phyloP scores from a whole-genome alignment of 768 basidiomycete species.

The Mycena vitilis region DNA sequence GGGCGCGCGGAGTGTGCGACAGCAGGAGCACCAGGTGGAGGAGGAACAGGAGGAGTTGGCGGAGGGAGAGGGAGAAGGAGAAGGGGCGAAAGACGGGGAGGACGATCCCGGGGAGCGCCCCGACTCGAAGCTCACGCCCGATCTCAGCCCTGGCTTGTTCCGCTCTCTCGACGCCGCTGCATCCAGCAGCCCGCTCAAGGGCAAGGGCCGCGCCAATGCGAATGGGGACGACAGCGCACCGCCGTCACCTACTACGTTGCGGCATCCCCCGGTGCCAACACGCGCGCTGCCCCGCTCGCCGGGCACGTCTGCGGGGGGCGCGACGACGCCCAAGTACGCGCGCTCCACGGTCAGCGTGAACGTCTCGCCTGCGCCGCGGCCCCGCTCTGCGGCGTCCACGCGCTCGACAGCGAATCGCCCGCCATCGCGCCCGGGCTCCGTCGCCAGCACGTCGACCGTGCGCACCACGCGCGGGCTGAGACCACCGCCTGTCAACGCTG shows the following conservation, averaged over 20 bases:
- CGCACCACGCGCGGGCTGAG: constrained; percentile 35
- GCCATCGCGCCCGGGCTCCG: constrained; percentile 23
- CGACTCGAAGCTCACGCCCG: constrained; percentile 80
- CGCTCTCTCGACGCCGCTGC: constrained; percentile 32
- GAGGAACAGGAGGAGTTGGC: constrained; percentile 38
- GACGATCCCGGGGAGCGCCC: constrained; percentile 51
- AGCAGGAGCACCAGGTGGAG: constrained; percentile 42
- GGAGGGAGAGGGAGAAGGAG: constrained; percentile 37
- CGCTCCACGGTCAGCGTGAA: constrained; percentile 27
- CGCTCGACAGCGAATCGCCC: constrained; percentile 7
- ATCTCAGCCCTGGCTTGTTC: constrained; percentile 21
- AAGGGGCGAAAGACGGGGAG: constrained; percentile 29
- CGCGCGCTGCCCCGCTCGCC: constrained; percentile 42
- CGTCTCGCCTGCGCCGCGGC: constrained; percentile 30
- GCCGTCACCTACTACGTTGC: constrained; percentile 34
- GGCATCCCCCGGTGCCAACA: constrained; percentile 43
- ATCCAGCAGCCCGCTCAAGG: constrained; percentile 31
- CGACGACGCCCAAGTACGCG: constrained; percentile 40
- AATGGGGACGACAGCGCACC: constrained; percentile 32
- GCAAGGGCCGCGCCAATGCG: constrained; percentile 30
- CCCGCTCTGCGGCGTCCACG: constrained; percentile 27
- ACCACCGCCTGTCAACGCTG: constrained; percentile 11
- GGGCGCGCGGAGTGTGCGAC: constrained; percentile 30
- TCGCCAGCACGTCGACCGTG: constrained; percentile 35
- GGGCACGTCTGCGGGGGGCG: constrained; percentile 43